Evolutionary conservation across 1,284 basidiomycete species (phyloP).

Genomic region (Prillingera fragicola): DNA sequence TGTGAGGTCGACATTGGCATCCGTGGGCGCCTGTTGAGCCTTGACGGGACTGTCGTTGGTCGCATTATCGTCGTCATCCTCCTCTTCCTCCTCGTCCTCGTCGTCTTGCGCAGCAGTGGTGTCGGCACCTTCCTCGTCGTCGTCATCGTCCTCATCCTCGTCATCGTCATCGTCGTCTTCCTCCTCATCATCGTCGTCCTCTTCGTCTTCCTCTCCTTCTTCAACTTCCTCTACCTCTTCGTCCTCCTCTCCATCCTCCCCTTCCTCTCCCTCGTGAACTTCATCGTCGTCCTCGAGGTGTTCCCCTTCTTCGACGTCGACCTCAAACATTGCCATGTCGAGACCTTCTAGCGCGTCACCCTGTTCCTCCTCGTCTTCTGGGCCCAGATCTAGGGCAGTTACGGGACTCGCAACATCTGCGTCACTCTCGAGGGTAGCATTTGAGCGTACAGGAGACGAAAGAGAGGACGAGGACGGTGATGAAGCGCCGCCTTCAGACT

Average conservation of each 20-base stretch:
- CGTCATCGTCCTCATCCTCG: slow-evolving; percentile 11
- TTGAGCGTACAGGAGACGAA: slow-evolving; percentile 13
- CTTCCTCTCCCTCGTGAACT: slow-evolving; percentile 14
- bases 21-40: background rate
- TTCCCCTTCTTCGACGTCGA: slow-evolving; percentile 15
- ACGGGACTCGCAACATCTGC: slow-evolving; percentile 5
- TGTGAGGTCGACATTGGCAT: slow-evolving; percentile 1
- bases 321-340: background rate
- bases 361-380: background rate
- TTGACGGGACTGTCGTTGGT: background rate
- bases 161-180: slow-evolving; percentile 15
- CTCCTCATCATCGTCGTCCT: slow-evolving; percentile 4
- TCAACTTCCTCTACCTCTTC: slow-evolving; percentile 12
- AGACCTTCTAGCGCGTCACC: background rate
- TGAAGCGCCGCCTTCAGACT: slow-evolving; percentile 3
- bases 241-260: slow-evolving; percentile 16
- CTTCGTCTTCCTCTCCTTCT: slow-evolving; percentile 6
- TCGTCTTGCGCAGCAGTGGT: slow-evolving; percentile 7
- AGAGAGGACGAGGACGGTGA: slow-evolving; percentile 11
- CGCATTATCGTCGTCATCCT: slow-evolving; percentile 11
- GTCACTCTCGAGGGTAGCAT: slow-evolving; percentile 3
- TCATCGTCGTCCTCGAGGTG: slow-evolving; percentile 19
- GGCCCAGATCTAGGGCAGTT: slow-evolving; percentile 2
- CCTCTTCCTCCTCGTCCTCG: slow-evolving; percentile 13
- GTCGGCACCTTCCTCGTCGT: slow-evolving; percentile 7